Evolutionary conservation across 2,329 filamentous ascomycete genomes (phyloP), one percentile per base, ranked within the genome.

Genomic region (Diaporthe ampelina): DNA sequence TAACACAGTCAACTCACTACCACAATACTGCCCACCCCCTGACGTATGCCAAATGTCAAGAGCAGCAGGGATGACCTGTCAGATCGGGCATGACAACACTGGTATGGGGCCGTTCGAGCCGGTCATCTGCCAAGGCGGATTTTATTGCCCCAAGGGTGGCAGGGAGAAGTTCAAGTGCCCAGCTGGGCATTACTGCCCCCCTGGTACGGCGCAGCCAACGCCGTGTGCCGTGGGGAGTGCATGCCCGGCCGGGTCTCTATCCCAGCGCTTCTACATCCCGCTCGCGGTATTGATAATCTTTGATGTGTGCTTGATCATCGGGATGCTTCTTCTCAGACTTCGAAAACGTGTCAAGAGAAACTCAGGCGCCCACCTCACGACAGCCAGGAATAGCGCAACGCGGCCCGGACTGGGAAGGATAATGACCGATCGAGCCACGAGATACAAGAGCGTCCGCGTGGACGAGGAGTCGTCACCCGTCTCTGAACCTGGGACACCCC

Each of bases 41-140:
- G 79, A 80, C 1, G 68, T 77, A 13, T 87, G 85, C 43, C 84
- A 85, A 43, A 75, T 81, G 52, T 77, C 80, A 3, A 80, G 85
- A 70, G 70, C 86, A 1, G 79, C 80, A 0, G 83, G 83, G 0
- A 74, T 76, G 11, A 78, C 82, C 3, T 86, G 84, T 73, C 43
- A 69, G 1, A 77, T 81, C 6, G 29, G 81, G 0, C 83, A 82
- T 29, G 75, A 54, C 7, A 86, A 85, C 69, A 79, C 84, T 21
- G 83, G 78, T 2, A 86, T 87, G 85, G 85, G 85, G 0, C 83
- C 82, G 3, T 86, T 87, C 69, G 89, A 90, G 76, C 89, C 89
- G 1, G 81, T 87, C 4, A 79, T 90, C 10, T 91, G 88, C 77
- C 82, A 83, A 54, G 76, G 83, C 50, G 88, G 88, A 3, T 82